Base-by-base conservation (phyloP, 2,329 filamentous ascomycete species). In the Cryphonectria naterciae region DNA sequence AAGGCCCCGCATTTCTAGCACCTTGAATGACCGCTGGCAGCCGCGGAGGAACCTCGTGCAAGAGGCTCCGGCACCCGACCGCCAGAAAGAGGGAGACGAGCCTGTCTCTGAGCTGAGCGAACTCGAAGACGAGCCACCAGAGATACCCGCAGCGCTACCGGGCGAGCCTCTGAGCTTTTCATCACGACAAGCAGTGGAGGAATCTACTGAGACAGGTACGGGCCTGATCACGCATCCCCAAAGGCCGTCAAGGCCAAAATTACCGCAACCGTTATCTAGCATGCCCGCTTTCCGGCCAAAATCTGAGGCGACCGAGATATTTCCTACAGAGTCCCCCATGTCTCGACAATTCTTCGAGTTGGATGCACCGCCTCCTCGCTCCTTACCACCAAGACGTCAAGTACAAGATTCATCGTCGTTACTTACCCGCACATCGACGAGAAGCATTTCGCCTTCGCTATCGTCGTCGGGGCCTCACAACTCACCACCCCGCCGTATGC, bases 61-160 rank as follows among this genome's bases (percentile, higher is more conserved):
- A 64, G 72, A 15, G 15, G 15, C 39, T 25, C 10, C 35, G 37
- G n/a, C 19, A 49, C 67, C 10, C 61, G 76, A 49, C 58, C 17
- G 54, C 22, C 67, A 67, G 15, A 74, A 74, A 28, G 41, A 70
- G 4, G 74, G 70, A 4, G 74, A 78, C 0, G 83, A 83, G 13
- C 76, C 77, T 0, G 79, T 83, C 7, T 87, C 86, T 0, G 86
- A 87, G 52, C 79, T 87, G 25, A 87, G 85, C 67, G 85, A 88
- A 58, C 77, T 86, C n/a, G 86, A 88, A 62, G 84, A 88, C 1
- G 83, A 86, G 46, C 69, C 71, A 28, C 77, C 77, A 28, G 75
- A 77, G 62, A 63, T 74, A 43, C 41, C 70, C 22, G 22, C 69
- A 41, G 37, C 74, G 64, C 22, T 41, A 19, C 69, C 60, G 1